These are phyloP conservation scores for Aureobasidium melanogenum DNA, from an alignment of 2,329 filamentous ascomycete species.

Conservation along the genomic window DNA sequence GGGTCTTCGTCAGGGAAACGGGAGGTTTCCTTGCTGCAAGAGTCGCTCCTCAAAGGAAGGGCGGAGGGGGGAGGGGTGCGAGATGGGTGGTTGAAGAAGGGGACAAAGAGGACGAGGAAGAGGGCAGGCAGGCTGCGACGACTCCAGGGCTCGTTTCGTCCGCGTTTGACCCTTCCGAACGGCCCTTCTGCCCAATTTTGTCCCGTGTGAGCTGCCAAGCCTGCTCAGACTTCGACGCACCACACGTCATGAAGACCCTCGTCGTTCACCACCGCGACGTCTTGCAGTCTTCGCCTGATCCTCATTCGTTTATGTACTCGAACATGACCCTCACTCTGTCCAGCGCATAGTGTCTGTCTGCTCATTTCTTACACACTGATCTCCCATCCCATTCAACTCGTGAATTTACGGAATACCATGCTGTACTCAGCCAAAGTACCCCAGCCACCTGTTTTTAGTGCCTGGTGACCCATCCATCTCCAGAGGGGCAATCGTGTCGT, in stretches of 20 bases:
- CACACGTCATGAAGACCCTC: background rate
- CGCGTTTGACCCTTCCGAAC: background rate
- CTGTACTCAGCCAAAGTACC: background rate
- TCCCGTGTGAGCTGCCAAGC: background rate
- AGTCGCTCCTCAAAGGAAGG: slow-evolving; percentile 3
- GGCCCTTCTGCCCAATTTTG: background rate
- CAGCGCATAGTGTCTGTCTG: background rate
- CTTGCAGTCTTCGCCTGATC: background rate
- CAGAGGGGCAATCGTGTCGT: background rate
- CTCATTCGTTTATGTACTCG: background rate
- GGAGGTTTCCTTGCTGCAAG: background rate
- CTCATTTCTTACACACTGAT: background rate
- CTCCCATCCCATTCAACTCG: background rate
- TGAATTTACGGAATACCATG: background rate
- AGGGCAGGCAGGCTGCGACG: background rate
- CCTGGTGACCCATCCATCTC: background rate
- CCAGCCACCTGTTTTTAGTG: slow-evolving; percentile 6
- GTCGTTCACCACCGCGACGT: background rate
- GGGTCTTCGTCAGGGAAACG: background rate
- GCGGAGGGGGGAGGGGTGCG: background rate
- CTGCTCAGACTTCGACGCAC: background rate
- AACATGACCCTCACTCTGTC: background rate
- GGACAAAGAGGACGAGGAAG: background rate
- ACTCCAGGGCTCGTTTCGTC: background rate
- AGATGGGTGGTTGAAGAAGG: background rate